Evolutionary conservation across 257 asterid genomes (phyloP).

Genomic region (Solanum dulcamara): DNA sequence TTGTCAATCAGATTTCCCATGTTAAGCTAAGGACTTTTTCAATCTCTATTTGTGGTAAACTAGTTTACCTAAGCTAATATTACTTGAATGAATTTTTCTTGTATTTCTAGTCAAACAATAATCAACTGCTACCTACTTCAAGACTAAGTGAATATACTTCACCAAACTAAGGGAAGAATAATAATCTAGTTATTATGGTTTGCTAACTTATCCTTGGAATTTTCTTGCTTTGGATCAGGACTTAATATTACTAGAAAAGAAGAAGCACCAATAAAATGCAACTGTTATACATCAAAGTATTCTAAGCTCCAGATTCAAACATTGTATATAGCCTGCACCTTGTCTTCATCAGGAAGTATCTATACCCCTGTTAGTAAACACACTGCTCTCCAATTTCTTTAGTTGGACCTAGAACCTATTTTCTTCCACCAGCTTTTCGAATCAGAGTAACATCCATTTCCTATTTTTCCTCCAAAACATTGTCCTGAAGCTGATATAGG

Average conservation of each 20-base stretch:
- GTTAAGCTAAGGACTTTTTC: neutral
- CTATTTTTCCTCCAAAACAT: neutral
- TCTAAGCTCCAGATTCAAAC: neutral
- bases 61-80: neutral
- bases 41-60: neutral
- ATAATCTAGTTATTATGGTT: neutral
- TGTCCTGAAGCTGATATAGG: neutral
- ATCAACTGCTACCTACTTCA: neutral
- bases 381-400: neutral
- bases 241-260: neutral
- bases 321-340: neutral
- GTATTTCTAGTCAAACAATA: neutral
- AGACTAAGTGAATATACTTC: neutral
- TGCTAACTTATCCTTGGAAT: neutral
- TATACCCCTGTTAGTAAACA: neutral
- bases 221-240: neutral
- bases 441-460: neutral
- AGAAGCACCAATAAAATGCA: neutral
- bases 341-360: neutral
- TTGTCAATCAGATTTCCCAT: neutral
- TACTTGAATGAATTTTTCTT: neutral
- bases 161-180: neutral
- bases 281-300: neutral
- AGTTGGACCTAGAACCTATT: neutral
- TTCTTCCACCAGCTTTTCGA: neutral